These are phyloP conservation scores for Mariannaea sp. DNA, from an alignment of 2,329 filamentous ascomycete genomes.

Conservation along the genomic window DNA sequence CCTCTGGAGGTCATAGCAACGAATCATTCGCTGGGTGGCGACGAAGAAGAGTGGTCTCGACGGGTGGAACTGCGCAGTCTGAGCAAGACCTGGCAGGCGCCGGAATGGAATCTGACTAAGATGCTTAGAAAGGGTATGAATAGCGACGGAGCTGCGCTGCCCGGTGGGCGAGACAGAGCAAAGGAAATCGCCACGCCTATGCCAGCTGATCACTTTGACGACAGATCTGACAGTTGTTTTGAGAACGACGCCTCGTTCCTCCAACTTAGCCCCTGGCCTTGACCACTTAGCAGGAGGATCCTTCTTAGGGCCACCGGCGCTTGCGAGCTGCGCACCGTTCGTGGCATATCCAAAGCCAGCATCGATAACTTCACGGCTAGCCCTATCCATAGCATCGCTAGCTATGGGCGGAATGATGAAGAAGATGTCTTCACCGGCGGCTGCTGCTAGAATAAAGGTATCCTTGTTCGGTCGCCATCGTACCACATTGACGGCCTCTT, in stretches of 20 bases:
- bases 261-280: constrained; percentile 73
- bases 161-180: constrained; percentile 85
- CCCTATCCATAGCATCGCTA: constrained; percentile 73
- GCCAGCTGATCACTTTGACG: constrained; percentile 91
- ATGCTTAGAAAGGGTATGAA: constrained; percentile 95
- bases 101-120: constrained; percentile 94
- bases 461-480: constrained; percentile 88
- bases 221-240: constrained; percentile 78
- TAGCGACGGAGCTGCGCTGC: constrained; percentile 80
- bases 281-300: constrained; percentile 81
- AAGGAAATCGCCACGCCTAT: constrained; percentile 92
- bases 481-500: constrained; percentile 82
- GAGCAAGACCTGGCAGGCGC: constrained; percentile 72
- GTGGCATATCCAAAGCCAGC: constrained; percentile 94
- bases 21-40: constrained; percentile 89
- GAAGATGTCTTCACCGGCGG: constrained; percentile 83
- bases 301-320: constrained; percentile 65
- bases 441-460: constrained; percentile 79
- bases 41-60: constrained; percentile 93
- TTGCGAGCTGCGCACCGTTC: constrained; percentile 61
- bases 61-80: constrained; percentile 93
- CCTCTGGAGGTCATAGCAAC: constrained; percentile 89
- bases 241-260: constrained; percentile 78
- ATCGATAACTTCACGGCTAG: constrained; percentile 77
- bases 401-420: constrained; percentile 78